Base-by-base conservation (phyloP, 495 filamentous ascomycete species). In the Penicillium malachiteum region DNA sequence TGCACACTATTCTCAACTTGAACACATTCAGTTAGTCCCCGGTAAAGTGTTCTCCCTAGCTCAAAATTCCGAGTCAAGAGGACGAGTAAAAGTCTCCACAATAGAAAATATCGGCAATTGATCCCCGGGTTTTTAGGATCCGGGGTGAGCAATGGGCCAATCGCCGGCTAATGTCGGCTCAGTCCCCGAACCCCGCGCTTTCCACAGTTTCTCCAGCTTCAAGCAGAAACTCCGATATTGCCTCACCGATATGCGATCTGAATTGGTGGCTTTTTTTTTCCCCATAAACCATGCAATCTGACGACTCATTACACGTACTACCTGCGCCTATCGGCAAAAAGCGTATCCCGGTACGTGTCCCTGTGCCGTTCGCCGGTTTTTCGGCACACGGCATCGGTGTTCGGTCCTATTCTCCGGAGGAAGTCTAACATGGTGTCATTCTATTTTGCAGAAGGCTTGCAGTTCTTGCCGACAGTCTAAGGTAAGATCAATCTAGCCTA, bases 391-490 rank as follows among this genome's bases (percentile, higher is more conserved):
- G 21, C 21, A 2, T 26, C 21, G 21, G 21, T 26, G 21, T 26
- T 26, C 21, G 21, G 21, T 26, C 21, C 21, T 32, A 7, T 50
- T 33, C 17, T 16, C 39, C 10, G n/a, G 30, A 52, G 5, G 30
- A 16, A 18, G 8, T 16, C 48, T 57, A n/a, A 40, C 47, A 56
- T 33, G 11, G 17, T 31, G 4, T 31, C 21, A 34, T 47, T 30
- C 30, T 0, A 8, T 32, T 56, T 30, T 46, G 35, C 53, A 75
- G 72, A 75, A 73, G 54, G 69, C 72, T 7, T 75, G 72, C 50
- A 65, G 65, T 54, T 55, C 69, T 38, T 75, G 72, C 55, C 64
- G 72, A 34, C 62, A 64, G 37, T 73, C 72, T 3, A 75, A 75
- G 58, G 72, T 71, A 38, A 43, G 58, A 48, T 12, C 7, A 32